Base-by-base conservation (phyloP, 495 filamentous ascomycete species). In the Letharia columbiana region DNA sequence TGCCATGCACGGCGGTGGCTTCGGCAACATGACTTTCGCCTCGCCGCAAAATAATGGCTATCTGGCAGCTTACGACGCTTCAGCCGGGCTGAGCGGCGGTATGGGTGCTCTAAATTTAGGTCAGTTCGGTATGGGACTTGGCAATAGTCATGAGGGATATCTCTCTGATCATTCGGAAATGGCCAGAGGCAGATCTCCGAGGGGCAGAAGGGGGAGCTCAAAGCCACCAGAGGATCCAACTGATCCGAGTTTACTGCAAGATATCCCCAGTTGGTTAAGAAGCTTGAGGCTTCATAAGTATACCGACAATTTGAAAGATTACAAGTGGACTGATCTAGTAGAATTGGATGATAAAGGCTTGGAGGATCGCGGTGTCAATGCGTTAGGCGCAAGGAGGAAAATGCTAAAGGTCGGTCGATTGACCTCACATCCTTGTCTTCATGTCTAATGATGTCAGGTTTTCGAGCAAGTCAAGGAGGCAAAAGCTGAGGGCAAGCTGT, bases 201-300 rank as follows among this genome's bases (percentile, higher is more conserved):
- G 94, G 71, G 94, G 94, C 73, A 85, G 93, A 63, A 84, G 94
- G 71, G 94, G 95, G 69, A 97, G 88, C 78, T 96, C 91, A 52
- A 97, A 97, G 83, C 94, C 94, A 42, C 94, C 94, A 50, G 94
- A 98, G 79, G 94, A 98, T 73, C 94, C 94, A 13, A 97, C 93
- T 17, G 95, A 98, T 74, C 88, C 90, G 13, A 84, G 80, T 56
- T 84, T 98, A 69, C 81, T 98, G 75, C 91, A 95, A 80, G 94
- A 98, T 74, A 96, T 98, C 70, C 92, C 95, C 68, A 87, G 84
- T 75, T 98, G 94, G 94, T 81, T 98, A 74, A 87, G 94, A 78
- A 97, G 91, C 75, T 81, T 98, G 72, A 87, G 94, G 66, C 80
- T 98, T 70, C 94, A 98, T 80, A 98, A 98, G 80, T 98, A 98